phyloP scores from a whole-genome alignment of 179 eudicot species.

The Carnegiea gigantea region DNA sequence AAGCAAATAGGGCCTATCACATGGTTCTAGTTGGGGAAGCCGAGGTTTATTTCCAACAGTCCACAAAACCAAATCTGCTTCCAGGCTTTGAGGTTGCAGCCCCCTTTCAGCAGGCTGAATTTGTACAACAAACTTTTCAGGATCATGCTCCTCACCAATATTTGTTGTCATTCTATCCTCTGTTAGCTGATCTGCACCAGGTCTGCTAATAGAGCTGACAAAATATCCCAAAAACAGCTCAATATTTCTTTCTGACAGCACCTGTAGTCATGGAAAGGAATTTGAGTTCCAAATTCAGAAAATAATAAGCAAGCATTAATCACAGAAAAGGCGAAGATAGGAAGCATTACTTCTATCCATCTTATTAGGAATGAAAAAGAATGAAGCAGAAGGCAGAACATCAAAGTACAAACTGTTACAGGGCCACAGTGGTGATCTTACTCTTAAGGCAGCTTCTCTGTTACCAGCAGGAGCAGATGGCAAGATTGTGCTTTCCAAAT shows the following conservation, averaged over 20 bases:
- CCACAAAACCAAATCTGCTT: constrained; percentile 94
- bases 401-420: background rate
- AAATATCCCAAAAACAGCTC: constrained; percentile 74
- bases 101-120: constrained; percentile 80
- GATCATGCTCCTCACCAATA: constrained; percentile 26
- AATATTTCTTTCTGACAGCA: constrained; percentile 78
- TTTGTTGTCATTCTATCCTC: constrained; percentile 21
- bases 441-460: constrained; percentile 85
- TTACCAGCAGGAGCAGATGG: constrained; percentile 91
- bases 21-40: constrained; percentile 64
- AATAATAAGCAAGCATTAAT: background rate
- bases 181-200: constrained; percentile 20
- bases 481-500: constrained; percentile 60
- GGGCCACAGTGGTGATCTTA: constrained; percentile 27
- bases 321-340: constrained; percentile 1
- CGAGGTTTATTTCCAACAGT: constrained; percentile 87
- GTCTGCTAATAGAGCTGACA: constrained; percentile 54
- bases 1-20: constrained; percentile 54
- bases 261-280: constrained; percentile 43
- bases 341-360: background rate
- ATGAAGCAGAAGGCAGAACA: background rate
- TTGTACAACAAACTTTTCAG: constrained; percentile 59
- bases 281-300: constrained; percentile 6
- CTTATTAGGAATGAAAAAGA: background rate
- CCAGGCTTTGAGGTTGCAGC: constrained; percentile 53